phyloP scores from a whole-genome alignment of 257 asterid genomes.

The Rehmannia glutinosa region DNA sequence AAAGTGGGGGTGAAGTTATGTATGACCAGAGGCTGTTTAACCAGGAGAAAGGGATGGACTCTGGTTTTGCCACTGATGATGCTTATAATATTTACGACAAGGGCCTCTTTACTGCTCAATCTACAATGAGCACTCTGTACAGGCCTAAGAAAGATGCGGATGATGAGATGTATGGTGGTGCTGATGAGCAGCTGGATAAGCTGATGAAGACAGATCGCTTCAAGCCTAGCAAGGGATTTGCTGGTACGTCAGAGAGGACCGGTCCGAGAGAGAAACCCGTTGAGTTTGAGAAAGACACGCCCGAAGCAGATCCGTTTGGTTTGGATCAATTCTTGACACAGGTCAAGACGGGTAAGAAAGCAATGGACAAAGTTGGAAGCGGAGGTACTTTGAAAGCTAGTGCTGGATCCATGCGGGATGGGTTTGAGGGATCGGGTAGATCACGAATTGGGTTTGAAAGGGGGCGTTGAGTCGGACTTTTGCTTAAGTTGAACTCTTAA shows the following conservation, averaged over 20 bases:
- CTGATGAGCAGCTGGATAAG: constrained; percentile 83
- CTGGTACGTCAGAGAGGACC: constrained; percentile 65
- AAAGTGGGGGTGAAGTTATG: constrained; percentile 72
- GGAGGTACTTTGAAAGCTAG: constrained; percentile 53
- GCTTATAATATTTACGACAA: constrained; percentile 76
- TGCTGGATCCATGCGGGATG: constrained; percentile 57
- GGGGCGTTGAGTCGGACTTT: constrained; percentile 30
- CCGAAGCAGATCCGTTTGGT: constrained; percentile 92
- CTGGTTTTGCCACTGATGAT: constrained; percentile 80
- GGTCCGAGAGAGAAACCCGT: constrained; percentile 78
- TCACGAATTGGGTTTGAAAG: constrained; percentile 36
- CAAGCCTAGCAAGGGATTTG: constrained; percentile 68
- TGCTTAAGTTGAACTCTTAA: not conserved
- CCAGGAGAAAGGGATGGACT: constrained; percentile 94
- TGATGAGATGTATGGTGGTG: constrained; percentile 81
- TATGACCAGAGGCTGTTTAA: constrained; percentile 82
- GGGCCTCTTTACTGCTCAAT: constrained; percentile 67
- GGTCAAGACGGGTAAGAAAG: constrained; percentile 87
- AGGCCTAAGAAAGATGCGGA: constrained; percentile 81
- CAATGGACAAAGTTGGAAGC: constrained; percentile 71
- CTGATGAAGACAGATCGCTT: constrained; percentile 82
- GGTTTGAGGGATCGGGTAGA: constrained; percentile 41
- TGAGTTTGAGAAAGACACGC: constrained; percentile 68
- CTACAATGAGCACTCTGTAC: constrained; percentile 71
- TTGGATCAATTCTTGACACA: constrained; percentile 81